Evolutionary conservation across 306 rosid species (phyloP).

Genomic region (Hippophae gyantsensis): DNA sequence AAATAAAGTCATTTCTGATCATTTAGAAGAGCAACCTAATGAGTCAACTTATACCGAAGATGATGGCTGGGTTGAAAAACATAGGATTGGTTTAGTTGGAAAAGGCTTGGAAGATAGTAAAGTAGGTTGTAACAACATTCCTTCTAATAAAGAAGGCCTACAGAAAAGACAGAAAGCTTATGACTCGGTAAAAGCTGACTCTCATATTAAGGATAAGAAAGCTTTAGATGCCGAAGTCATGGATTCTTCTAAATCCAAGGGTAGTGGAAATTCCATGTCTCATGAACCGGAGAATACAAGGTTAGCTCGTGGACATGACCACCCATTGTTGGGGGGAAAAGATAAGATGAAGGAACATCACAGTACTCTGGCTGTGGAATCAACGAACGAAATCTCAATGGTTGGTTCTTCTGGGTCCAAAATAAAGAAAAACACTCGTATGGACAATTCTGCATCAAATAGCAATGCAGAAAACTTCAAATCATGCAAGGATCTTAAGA

Average conservation of each 20-base stretch:
- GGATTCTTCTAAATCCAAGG: slow-evolving; percentile 45
- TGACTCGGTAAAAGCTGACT: slow-evolving; percentile 31
- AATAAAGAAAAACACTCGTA: slow-evolving; percentile 39
- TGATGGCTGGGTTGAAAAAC: slow-evolving; percentile 29
- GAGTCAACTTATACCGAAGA: slow-evolving; percentile 27
- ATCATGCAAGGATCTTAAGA: slow-evolving; percentile 33
- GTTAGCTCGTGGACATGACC: slow-evolving; percentile 40
- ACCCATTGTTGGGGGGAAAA: slow-evolving; percentile 39
- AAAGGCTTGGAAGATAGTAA: slow-evolving; percentile 45
- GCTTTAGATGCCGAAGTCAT: slow-evolving; percentile 33
- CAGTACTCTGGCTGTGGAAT: slow-evolving; percentile 30
- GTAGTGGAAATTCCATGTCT: slow-evolving; percentile 30
- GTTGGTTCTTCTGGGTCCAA: slow-evolving; percentile 39
- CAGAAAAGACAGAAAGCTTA: slow-evolving; percentile 35
- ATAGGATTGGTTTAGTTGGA: slow-evolving; percentile 27
- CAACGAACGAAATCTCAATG: slow-evolving; percentile 40
- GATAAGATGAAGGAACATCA: slow-evolving; percentile 54
- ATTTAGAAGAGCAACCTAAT: slow-evolving; percentile 20
- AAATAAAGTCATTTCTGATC: slow-evolving; percentile 35
- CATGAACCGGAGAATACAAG: slow-evolving; percentile 32
- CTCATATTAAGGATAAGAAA: slow-evolving; percentile 36
- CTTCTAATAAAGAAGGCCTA: slow-evolving; percentile 31
- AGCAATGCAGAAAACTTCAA: slow-evolving; percentile 43
- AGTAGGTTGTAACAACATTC: slow-evolving; percentile 17
- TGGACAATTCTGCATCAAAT: slow-evolving; percentile 33